phyloP scores from a whole-genome alignment of 2,329 filamentous ascomycete species.

The Cordyceps pruinosa region DNA sequence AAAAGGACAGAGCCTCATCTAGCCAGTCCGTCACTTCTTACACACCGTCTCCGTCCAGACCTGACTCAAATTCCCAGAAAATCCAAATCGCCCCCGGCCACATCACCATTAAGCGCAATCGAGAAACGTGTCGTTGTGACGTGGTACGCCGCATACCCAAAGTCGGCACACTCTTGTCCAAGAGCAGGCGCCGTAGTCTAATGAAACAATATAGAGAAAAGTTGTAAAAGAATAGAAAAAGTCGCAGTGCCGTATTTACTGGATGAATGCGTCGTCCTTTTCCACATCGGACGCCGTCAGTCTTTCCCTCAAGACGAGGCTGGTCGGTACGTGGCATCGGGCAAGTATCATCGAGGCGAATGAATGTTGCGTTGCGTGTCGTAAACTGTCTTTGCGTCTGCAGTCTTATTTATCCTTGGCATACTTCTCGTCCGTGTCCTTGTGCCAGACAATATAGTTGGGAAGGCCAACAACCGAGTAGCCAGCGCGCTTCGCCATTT shows the following conservation, averaged over 20 bases:
- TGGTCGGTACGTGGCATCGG: background rate
- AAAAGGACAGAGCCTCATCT: background rate
- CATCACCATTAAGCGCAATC: conserved; percentile 12
- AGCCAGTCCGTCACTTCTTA: background rate
- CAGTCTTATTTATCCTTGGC: conserved; percentile 54
- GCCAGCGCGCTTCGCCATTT: conserved; percentile 95
- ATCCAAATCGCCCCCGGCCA: conserved; percentile 12
- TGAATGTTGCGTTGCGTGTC: conserved; percentile 1
- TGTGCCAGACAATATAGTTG: conserved; percentile 98
- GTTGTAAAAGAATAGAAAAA: background rate
- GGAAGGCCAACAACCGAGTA: conserved; percentile 88
- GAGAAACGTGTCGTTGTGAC: conserved; percentile 15
- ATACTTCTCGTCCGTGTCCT: conserved; percentile 91
- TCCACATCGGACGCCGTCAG: background rate
- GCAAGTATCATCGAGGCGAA: background rate
- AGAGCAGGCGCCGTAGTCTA: conserved; percentile 4
- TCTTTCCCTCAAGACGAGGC: conserved; percentile 1
- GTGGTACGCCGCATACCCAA: conserved; percentile 7
- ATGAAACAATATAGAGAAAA: conserved; percentile 2
- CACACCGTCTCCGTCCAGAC: background rate
- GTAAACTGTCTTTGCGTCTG: background rate
- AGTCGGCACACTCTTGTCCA: background rate
- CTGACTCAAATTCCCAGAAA: background rate
- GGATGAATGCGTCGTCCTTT: conserved; percentile 1
- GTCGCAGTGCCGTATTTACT: conserved; percentile 8